These are phyloP conservation scores for Corylus avellana DNA, from an alignment of 306 rosid species.

Conservation along the genomic window DNA sequence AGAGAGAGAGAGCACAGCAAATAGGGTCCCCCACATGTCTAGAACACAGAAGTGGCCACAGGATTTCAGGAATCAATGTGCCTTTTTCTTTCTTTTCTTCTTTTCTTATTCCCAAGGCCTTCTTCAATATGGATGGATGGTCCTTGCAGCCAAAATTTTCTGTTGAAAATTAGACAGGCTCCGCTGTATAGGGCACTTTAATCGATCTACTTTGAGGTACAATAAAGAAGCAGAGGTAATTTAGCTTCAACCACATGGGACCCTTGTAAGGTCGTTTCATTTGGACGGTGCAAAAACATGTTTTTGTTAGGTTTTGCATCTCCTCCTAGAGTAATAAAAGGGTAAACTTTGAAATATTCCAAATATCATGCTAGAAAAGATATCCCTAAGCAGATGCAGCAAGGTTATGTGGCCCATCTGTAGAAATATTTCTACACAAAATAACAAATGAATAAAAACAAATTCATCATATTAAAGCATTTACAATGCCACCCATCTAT, in stretches of 20 bases:
- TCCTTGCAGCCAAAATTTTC: background rate
- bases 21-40: slow-evolving; percentile 40
- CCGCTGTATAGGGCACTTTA: slow-evolving; percentile 24
- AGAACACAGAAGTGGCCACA: slow-evolving; percentile 16
- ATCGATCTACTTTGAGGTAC: background rate
- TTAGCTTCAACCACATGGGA: background rate
- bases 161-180: slow-evolving; percentile 15
- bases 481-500: background rate
- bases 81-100: background rate
- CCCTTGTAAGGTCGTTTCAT: background rate
- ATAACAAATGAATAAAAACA: background rate
- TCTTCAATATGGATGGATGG: background rate
- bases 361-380: too few species aligned
- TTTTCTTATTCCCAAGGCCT: background rate
- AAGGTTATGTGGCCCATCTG: background rate
- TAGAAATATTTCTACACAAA: background rate
- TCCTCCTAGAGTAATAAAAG: too few species aligned
- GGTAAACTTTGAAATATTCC: too few species aligned
- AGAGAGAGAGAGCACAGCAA: slow-evolving; percentile 6
- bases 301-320: background rate
- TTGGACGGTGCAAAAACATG: too few species aligned
- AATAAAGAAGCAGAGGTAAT: background rate
- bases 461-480: background rate
- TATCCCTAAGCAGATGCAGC: background rate
- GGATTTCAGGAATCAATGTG: slow-evolving; percentile 25